phyloP scores from a whole-genome alignment of 2,329 filamentous ascomycete genomes.

The Cordyceps tenuipes region DNA sequence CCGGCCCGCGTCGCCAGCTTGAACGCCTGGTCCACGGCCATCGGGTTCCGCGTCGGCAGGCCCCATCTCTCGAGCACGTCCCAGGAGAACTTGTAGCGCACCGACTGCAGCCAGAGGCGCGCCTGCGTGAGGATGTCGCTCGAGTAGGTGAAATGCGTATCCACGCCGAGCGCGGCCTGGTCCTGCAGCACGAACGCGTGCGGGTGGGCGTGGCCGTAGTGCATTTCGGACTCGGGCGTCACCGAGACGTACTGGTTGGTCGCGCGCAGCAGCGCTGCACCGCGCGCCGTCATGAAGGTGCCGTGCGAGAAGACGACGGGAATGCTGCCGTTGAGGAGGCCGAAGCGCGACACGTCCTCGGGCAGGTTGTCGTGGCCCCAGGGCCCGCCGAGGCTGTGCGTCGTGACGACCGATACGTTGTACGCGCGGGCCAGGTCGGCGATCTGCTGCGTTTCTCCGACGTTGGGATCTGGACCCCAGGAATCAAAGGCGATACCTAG shows the following conservation, averaged over 20 bases:
- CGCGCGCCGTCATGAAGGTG: slow-evolving; percentile 32
- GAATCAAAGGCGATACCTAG: slow-evolving; percentile 35
- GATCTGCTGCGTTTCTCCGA: slow-evolving; percentile 23
- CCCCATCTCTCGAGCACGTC: slow-evolving; percentile 31
- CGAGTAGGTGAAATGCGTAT: slow-evolving; percentile 46
- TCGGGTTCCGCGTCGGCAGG: slow-evolving; percentile 39
- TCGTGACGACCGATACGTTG: slow-evolving; percentile 38
- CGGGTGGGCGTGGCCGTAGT: slow-evolving; percentile 46
- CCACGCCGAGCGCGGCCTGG: slow-evolving; percentile 44
- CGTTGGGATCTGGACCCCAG: slow-evolving; percentile 23
- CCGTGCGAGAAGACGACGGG: slow-evolving; percentile 47
- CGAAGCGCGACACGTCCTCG: slow-evolving; percentile 24
- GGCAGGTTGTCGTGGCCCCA: slow-evolving; percentile 20
- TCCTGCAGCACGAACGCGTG: slow-evolving; percentile 36
- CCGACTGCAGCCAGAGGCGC: slow-evolving; percentile 41
- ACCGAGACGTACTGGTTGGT: slow-evolving; percentile 47
- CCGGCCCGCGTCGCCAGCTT: slow-evolving; percentile 45
- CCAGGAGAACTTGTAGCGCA: slow-evolving; percentile 30
- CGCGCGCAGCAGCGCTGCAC: slow-evolving; percentile 34
- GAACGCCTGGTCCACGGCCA: slow-evolving; percentile 48
- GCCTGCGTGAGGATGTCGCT: slow-evolving; percentile 42
- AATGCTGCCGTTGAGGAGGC: slow-evolving; percentile 33
- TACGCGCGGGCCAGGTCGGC: slow-evolving; percentile 26
- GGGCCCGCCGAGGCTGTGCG: slow-evolving; percentile 32
- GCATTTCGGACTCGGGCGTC: slow-evolving; percentile 51